Evolutionary conservation across 2,329 filamentous ascomycete genomes (phyloP), one percentile per base, ranked within the genome.

Genomic region (Sporothrix brunneoviolacea): DNA sequence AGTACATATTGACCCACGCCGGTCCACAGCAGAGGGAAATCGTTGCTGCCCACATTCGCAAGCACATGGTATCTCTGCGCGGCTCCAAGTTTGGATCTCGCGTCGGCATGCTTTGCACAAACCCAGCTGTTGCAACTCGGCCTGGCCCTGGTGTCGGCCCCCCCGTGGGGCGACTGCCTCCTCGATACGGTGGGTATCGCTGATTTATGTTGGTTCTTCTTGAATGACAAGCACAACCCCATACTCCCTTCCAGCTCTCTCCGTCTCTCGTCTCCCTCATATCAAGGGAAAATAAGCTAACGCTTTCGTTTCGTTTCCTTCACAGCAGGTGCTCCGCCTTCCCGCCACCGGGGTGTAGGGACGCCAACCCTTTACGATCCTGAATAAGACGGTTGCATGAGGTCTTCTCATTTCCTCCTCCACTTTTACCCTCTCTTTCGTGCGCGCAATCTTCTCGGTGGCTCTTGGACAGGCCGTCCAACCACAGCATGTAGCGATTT

Each of bases 61-160:
- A 97, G 79, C 93, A 98, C 69, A 98, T 98, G 93, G 93, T 98
- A 8, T 98, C 93, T 51, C 85, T 98, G 43, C 88, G 93, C 54
- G 93, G 93, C 51, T 97, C 93, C 63, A 98, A 98, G 69, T 98
- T 97, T 66, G 93, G 93, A 54, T 98, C 93, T 53, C 88, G 93
- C 52, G 93, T 98, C 55, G 93, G 93, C 28, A 97, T 98, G 91
- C 85, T 98, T 49, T 98, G 94, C 73, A 95, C 89, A 70, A 97
- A 97, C 68, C 91, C 91, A 33, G 89, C 88, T 42, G 82, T 90
- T 59, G 80, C 87, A 47, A 96, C 90, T 60, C 88, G 91, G 50
- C 91, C 91, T 54, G 91, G 91, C 37, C 89, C 91, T 57, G 87
- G 88, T 27, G 79, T 83, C 58, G 86, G 88, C 18, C 76, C 84